Evolutionary conservation across 176 grass and related monocot species (phyloP), one percentile per base, ranked within the genome.

Genomic region (Avena insularis): DNA sequence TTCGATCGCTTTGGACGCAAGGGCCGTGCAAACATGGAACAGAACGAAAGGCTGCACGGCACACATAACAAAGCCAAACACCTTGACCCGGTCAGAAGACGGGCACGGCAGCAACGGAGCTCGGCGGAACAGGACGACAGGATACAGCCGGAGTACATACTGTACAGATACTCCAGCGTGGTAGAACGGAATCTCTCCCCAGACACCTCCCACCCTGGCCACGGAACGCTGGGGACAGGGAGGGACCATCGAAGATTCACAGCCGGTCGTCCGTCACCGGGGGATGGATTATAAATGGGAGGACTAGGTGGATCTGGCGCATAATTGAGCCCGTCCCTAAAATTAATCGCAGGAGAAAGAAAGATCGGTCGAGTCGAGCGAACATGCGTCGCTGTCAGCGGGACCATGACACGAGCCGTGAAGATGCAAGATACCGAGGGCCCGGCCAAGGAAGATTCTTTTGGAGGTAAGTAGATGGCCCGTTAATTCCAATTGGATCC

Each of bases 371-470:
- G n/a, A 63, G 8, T 12, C 20, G 40, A 43, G 5, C 40, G 77
- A 47, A 40, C 73, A 91, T 7, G 77, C 82, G 72, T 88, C 82
- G 45, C 61, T 25, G 50, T 82, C 86, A 12, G 15, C 43, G 3
- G 0, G 77, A 62, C 12, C 43, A 6, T 1, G 77, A 81, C 90
- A 77, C 0, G 51, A 57, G 69, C 10, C 49, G 17, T 17, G 48
- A 61, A 88, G 90, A 91, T 91, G 86, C 86, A 88, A 85, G 90
- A 88, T 91, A 71, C 90, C 82, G 70, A 5, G 90, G 82, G 12
- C 77, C 86, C 58, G 16, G 10, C 67, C 12, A 3, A 9, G 6
- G n/a, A 17, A 91, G 90, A 91, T 91, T 91, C 90, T 77, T 49
- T 16, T 6, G n/a, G 59, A 8, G 68, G 68, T 14, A 8, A 59